Percentiles rank a stretch among this genome's conserved stretches.
Evolutionary conservation across 2,329 filamentous ascomycete genomes (phyloP).

Genomic region (Didymella segeticola): DNA sequence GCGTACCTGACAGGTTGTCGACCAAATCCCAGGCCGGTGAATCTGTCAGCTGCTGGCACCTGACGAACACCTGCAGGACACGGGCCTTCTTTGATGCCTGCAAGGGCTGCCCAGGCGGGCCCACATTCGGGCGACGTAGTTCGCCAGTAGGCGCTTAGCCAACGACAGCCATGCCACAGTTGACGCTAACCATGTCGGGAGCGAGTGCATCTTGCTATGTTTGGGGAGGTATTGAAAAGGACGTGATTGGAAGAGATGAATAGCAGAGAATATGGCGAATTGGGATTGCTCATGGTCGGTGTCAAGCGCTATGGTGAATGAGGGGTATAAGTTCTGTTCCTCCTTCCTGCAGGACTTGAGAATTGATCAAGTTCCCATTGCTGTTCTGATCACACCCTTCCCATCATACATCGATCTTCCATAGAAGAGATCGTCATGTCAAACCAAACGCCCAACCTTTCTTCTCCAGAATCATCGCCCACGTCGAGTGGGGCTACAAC

Average conservation of each 20-base stretch:
- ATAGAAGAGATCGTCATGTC: neutral
- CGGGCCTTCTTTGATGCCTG: slow-evolving; percentile 2
- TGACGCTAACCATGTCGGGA: slow-evolving; percentile 2
- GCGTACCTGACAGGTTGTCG: slow-evolving; percentile 7
- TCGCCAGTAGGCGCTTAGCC: slow-evolving; percentile 3
- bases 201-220: slow-evolving; percentile 1
- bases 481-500: neutral
- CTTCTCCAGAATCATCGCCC: neutral
- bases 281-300: neutral
- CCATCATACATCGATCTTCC: neutral
- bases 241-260: slow-evolving; percentile 1
- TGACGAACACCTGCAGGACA: slow-evolving; percentile 6
- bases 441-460: neutral
- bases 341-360: neutral
- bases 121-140: neutral
- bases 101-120: neutral
- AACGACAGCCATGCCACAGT: neutral
- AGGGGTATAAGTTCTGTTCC: slow-evolving; percentile 2
- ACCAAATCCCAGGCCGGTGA: neutral
- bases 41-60: slow-evolving; percentile 11
- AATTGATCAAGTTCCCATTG: neutral
- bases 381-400: neutral
- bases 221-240: neutral
- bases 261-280: neutral
- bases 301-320: neutral